Evolutionary conservation across 2,329 filamentous ascomycete species (phyloP).

Genomic region (Dichotomopilus funicola): DNA sequence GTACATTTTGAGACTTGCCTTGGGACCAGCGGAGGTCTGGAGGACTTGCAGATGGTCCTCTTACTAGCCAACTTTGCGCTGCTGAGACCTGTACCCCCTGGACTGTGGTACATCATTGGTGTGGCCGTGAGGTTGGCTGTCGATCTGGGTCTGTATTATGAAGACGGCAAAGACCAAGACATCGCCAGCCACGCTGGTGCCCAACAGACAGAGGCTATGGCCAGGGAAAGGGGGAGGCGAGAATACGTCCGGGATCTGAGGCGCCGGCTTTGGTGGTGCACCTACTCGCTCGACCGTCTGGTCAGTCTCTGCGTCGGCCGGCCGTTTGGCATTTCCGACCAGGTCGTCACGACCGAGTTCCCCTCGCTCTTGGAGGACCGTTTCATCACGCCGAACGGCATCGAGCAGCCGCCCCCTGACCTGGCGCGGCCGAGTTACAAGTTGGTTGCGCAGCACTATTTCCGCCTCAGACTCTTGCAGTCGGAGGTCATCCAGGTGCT

Average conservation of each 20-base stretch:
- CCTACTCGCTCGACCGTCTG: conserved; percentile 89
- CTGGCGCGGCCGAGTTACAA: conserved; percentile 72
- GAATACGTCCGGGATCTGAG: conserved; percentile 84
- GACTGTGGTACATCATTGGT: conserved; percentile 95
- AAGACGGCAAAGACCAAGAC: conserved; percentile 67
- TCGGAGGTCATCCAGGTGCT: conserved; percentile 93
- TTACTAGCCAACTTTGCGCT: conserved; percentile 87
- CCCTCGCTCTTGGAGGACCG: conserved; percentile 82
- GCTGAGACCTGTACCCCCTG: conserved; percentile 82
- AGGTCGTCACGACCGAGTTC: conserved; percentile 92
- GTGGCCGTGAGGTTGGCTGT: conserved; percentile 86
- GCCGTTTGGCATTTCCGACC: conserved; percentile 91
- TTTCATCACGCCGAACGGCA: conserved; percentile 75
- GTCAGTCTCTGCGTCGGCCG: conserved; percentile 90
- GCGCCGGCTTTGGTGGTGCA: conserved; percentile 91
- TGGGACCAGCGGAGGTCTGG: conserved; percentile 79
- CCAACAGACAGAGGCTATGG: conserved; percentile 34
- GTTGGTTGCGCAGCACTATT: conserved; percentile 84
- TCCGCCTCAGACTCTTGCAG: conserved; percentile 79
- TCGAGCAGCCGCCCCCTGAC: conserved; percentile 54
- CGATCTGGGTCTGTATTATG: conserved; percentile 86
- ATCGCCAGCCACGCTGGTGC: conserved; percentile 42
- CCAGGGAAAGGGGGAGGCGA: conserved; percentile 55
- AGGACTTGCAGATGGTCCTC: conserved; percentile 89
- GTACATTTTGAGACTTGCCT: conserved; percentile 85